Percentiles rank a stretch among this genome's conserved stretches.
phyloP scores from a whole-genome alignment of 2,329 filamentous ascomycete species.

The Trichoderma brevicompactum region DNA sequence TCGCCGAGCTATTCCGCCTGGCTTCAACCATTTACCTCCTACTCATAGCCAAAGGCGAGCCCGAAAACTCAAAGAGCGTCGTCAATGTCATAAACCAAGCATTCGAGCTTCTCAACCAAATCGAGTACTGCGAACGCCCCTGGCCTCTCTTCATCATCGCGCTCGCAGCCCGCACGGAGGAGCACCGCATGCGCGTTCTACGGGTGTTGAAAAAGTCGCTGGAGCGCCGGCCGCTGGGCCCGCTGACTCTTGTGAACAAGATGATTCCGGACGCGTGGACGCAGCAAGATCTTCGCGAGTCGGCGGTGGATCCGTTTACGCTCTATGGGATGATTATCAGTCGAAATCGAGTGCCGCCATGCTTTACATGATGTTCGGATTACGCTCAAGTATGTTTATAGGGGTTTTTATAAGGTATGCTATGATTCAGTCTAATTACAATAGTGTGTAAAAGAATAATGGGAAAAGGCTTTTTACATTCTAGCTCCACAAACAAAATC shows the following conservation, averaged over 20 bases:
- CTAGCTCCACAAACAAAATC: background rate
- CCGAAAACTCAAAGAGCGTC: background rate
- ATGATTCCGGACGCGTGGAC: slow-evolving; percentile 27
- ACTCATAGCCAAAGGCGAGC: slow-evolving; percentile 21
- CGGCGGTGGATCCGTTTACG: slow-evolving; percentile 5
- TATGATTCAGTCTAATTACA: slow-evolving; percentile 12
- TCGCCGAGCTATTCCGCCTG: slow-evolving; percentile 25
- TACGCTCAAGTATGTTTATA: background rate
- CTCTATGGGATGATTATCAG: slow-evolving; percentile 21
- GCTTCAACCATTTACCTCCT: slow-evolving; percentile 23
- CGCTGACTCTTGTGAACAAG: slow-evolving; percentile 1
- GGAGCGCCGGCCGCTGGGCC: slow-evolving; percentile 15
- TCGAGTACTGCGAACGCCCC: slow-evolving; percentile 21
- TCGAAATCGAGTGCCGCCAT: slow-evolving; percentile 21
- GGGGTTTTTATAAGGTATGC: background rate
- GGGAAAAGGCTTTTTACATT: background rate
- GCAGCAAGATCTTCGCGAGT: slow-evolving; percentile 22
- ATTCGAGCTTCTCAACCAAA: slow-evolving; percentile 10
- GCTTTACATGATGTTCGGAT: slow-evolving; percentile 5
- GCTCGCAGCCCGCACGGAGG: slow-evolving; percentile 21
- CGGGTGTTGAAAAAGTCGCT: slow-evolving; percentile 13
- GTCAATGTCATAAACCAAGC: background rate
- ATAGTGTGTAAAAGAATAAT: too few species aligned
- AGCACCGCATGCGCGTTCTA: slow-evolving; percentile 8
- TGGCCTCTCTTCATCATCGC: slow-evolving; percentile 26